phyloP scores from a whole-genome alignment of 2,329 filamentous ascomycete genomes.

The Sclerotinia subarctica region DNA sequence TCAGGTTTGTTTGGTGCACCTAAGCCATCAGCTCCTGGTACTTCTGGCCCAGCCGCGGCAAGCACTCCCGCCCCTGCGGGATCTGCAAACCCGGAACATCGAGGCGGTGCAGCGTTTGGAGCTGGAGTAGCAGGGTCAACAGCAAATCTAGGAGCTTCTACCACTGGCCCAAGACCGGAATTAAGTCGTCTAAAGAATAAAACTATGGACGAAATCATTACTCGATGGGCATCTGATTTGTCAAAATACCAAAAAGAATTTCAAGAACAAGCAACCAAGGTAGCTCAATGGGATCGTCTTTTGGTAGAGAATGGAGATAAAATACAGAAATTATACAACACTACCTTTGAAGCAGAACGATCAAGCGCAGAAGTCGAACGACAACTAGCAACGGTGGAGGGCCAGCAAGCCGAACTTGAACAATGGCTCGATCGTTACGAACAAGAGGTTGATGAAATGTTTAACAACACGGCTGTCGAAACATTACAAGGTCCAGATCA shows the following conservation, averaged over 20 bases:
- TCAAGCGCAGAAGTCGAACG: constrained; percentile 92
- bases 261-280: constrained; percentile 81
- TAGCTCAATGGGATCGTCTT: constrained; percentile 83
- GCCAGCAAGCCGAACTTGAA: constrained; percentile 87
- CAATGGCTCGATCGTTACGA: constrained; percentile 90
- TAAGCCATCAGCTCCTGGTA: constrained; percentile 18
- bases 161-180: constrained; percentile 74
- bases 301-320: constrained; percentile 93
- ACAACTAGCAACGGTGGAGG: constrained; percentile 83
- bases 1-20: constrained; percentile 38
- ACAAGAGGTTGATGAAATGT: constrained; percentile 83
- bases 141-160: constrained; percentile 62
- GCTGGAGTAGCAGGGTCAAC: constrained; percentile 13
- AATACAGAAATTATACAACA: constrained; percentile 88
- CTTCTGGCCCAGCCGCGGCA: constrained; percentile 16
- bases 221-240: constrained; percentile 90
- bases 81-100: constrained; percentile 31
- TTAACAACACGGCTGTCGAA: constrained; percentile 76
- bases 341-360: constrained; percentile 89
- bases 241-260: constrained; percentile 97
- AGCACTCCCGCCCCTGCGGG: constrained; percentile 30
- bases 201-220: constrained; percentile 98
- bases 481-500: constrained; percentile 84
- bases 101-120: not conserved
- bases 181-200: constrained; percentile 94